phyloP scores from a whole-genome alignment of 176 grass and related monocot genomes.

The Cenchrus fungigraminus region DNA sequence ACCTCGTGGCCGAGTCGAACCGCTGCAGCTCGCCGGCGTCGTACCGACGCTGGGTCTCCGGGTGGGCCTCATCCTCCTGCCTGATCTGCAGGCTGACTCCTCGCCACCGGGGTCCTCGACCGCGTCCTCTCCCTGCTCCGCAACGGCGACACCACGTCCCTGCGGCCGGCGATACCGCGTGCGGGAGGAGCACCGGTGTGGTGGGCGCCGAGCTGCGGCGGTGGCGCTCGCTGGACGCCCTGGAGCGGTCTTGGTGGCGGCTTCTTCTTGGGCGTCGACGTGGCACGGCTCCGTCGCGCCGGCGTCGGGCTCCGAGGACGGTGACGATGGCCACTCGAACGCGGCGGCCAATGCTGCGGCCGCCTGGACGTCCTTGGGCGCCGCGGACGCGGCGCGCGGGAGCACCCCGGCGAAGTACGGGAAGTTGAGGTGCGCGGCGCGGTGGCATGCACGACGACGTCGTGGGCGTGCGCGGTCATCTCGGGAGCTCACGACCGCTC shows the following conservation, averaged over 20 bases:
- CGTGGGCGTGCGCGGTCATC: slow-evolving; percentile 95
- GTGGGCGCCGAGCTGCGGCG: too few relatives aligned
- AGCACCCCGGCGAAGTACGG: slow-evolving; percentile 69
- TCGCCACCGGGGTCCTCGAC: too few relatives aligned
- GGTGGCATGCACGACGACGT: slow-evolving; percentile 77
- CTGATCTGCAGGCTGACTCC: too few relatives aligned
- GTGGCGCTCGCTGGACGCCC: too few relatives aligned
- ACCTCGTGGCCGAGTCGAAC: slow-evolving; percentile 72
- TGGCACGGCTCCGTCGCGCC: background rate
- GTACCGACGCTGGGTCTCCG: slow-evolving; percentile 66
- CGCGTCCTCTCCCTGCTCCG: too few relatives aligned
- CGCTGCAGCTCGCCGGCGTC: slow-evolving; percentile 65
- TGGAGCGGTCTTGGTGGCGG: background rate
- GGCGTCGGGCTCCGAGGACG: background rate
- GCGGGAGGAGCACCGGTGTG: too few relatives aligned
- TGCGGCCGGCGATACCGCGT: too few relatives aligned
- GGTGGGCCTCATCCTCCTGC: too few relatives aligned
- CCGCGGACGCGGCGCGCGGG: slow-evolving; percentile 65
- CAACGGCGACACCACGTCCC: too few relatives aligned
- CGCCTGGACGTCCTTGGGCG: slow-evolving; percentile 90
- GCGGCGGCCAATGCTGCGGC: slow-evolving; percentile 83
- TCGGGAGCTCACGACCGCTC: slow-evolving; percentile 31
- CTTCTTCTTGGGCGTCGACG: slow-evolving; percentile 7
- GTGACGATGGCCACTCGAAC: background rate
- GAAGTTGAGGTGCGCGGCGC: slow-evolving; percentile 85